Percentiles rank a stretch among this genome's conserved stretches.
phyloP scores from a whole-genome alignment of 2,329 filamentous ascomycete species.

The Alternaria hordeiaustralica region DNA sequence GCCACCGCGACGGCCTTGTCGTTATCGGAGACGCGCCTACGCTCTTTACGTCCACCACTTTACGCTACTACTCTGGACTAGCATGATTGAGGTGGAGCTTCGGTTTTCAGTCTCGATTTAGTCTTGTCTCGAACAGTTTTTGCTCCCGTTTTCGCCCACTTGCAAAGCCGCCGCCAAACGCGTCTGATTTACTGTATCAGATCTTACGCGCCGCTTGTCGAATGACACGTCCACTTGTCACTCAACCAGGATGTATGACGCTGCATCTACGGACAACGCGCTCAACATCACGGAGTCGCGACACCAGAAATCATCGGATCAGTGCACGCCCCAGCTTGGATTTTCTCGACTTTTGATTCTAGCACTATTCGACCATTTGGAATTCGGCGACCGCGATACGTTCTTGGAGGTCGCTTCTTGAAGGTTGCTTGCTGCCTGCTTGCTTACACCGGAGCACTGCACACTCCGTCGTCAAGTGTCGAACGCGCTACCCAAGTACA shows the following conservation, averaged over 20 bases:
- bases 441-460: conserved; percentile 4
- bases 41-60: conserved; percentile 3
- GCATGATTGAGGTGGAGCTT: conserved; percentile 19
- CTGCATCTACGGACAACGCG: conserved; percentile 16
- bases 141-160: conserved; percentile 1
- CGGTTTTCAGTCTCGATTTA: conserved; percentile 14
- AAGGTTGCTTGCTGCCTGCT: not conserved
- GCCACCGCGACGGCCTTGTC: conserved; percentile 7
- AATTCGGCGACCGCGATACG: not conserved
- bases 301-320: not conserved
- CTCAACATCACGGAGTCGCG: conserved; percentile 10
- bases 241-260: conserved; percentile 30
- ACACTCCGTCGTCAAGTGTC: conserved; percentile 7
- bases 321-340: not conserved
- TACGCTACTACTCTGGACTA: conserved; percentile 19
- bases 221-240: conserved; percentile 14
- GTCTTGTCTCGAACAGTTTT: conserved; percentile 4
- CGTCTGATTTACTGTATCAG: conserved; percentile 16
- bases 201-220: conserved; percentile 16
- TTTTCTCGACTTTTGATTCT: not conserved
- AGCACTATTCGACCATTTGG: not conserved
- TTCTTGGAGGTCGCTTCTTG: not conserved
- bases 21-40: conserved; percentile 1
- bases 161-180: conserved; percentile 6
- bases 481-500: conserved; percentile 8